phyloP scores from a whole-genome alignment of 345 rosid genomes.

The Lenwebbia sp. region DNA sequence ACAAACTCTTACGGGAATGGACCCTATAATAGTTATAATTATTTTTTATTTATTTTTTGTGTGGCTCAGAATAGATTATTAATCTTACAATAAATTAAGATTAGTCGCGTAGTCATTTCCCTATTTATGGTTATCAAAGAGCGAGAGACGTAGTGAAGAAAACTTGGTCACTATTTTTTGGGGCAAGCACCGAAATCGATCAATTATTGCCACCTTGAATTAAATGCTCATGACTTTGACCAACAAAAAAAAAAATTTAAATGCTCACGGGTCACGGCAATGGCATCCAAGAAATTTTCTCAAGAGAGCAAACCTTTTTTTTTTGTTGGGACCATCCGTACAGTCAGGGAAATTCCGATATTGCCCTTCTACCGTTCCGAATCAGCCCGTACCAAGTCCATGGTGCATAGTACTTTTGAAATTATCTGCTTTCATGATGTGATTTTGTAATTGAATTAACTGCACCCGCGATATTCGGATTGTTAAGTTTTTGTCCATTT shows the following conservation, averaged over 20 bases:
- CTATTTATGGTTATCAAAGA: too few species aligned
- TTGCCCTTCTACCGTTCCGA: neutral
- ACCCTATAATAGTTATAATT: too few species aligned
- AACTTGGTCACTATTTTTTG: too few species aligned
- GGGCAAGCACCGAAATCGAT: neutral
- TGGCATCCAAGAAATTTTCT: neutral
- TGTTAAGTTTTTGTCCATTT: neutral
- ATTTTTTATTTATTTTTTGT: too few species aligned
- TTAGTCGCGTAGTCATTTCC: too few species aligned
- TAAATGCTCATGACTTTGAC: neutral
- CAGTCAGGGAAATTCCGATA: neutral
- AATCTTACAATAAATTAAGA: too few species aligned
- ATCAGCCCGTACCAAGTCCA: neutral
- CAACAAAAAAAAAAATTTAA: too few species aligned
- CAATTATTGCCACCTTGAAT: neutral
- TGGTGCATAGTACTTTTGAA: neutral
- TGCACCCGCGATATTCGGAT: neutral
- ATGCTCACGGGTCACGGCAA: too few species aligned
- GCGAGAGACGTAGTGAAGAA: too few species aligned
- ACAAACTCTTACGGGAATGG: too few species aligned
- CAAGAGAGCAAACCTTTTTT: neutral
- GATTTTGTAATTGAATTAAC: neutral
- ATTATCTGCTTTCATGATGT: neutral
- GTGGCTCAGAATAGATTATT: too few species aligned
- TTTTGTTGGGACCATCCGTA: neutral